Base-by-base conservation (phyloP, 139 green algal genomes). In the Coelastrella sp. region DNA sequence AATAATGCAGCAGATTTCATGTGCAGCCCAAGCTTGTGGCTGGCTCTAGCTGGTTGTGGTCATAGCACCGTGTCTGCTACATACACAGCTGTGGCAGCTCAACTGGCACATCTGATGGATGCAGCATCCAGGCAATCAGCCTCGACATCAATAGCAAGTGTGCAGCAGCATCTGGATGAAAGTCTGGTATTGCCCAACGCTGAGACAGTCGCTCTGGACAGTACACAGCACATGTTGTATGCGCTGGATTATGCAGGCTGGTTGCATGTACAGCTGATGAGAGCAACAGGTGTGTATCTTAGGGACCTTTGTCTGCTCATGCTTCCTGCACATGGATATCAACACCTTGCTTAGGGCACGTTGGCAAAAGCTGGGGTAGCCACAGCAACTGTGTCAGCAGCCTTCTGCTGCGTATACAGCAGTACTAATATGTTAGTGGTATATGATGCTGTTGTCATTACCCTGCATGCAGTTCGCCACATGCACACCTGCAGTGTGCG, bases 401-500 rank as follows among this genome's bases (percentile, higher is more conserved):
- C n/a, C n/a, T n/a, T n/a, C n/a, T n/a, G n/a, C n/a, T n/a, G n/a
- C n/a, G n/a, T n/a, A n/a, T n/a, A n/a, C n/a, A n/a, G n/a, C n/a
- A n/a, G n/a, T n/a, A n/a, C n/a, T n/a, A n/a, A n/a, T n/a, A n/a
- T n/a, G n/a, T n/a, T n/a, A n/a, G n/a, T n/a, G n/a, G n/a, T n/a
- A n/a, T n/a, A n/a, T n/a, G n/a, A n/a, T n/a, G n/a, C n/a, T n/a
- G n/a, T n/a, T n/a, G n/a, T n/a, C n/a, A n/a, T n/a, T n/a, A n/a
- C n/a, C n/a, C n/a, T n/a, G n/a, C 4, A 19, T 64, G 35, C 75
- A 82, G 75, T 32, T 6, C 75, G 75, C 2, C 75, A 82, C 25
- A 23, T 82, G 35, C 75, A 82, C 53, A 71, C 66, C 51, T 82
- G 75, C 75, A 82, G 75, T 38, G 35, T 37, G 32, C 75, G 75